Conservation (phyloP, 1,284 basidiomycete genomes). For the Schizophyllum commune region DNA sequence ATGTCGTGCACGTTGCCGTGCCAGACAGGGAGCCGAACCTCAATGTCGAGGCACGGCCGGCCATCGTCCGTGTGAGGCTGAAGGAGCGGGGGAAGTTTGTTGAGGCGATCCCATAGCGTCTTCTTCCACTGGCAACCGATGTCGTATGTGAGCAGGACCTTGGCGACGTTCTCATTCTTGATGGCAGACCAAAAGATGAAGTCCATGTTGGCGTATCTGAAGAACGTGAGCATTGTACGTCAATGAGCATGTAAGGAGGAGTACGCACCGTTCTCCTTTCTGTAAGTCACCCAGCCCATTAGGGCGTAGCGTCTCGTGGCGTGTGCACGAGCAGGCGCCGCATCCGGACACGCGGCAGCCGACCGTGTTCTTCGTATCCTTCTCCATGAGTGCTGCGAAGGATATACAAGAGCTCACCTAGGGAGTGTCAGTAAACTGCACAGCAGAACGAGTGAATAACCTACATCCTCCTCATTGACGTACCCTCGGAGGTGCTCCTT, state of each 20-base stretch:
- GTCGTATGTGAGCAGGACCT: slow-evolving; percentile 14
- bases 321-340: slow-evolving; percentile 2
- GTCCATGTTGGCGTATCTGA: slow-evolving; percentile 20
- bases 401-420: neutral
- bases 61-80: neutral
- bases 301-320: slow-evolving; percentile 8
- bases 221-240: too few relatives aligned
- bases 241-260: too few relatives aligned
- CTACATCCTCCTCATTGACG: slow-evolving; percentile 4
- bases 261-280: slow-evolving; percentile 13
- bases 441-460: too few relatives aligned
- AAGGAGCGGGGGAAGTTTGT: slow-evolving; percentile 6
- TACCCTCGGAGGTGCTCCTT: slow-evolving; percentile 14
- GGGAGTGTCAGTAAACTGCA: too few relatives aligned
- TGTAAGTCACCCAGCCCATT: slow-evolving; percentile 13
- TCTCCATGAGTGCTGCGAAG: neutral
- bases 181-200: slow-evolving; percentile 12
- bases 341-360: neutral
- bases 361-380: neutral
- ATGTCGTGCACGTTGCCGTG: slow-evolving; percentile 1
- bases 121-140: slow-evolving; percentile 18
- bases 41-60: neutral
- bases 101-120: slow-evolving; percentile 8
- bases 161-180: neutral
- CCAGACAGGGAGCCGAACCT: slow-evolving; percentile 1